phyloP scores from a whole-genome alignment of 2,329 filamentous ascomycete genomes.

The Epichloe gansuensis region DNA sequence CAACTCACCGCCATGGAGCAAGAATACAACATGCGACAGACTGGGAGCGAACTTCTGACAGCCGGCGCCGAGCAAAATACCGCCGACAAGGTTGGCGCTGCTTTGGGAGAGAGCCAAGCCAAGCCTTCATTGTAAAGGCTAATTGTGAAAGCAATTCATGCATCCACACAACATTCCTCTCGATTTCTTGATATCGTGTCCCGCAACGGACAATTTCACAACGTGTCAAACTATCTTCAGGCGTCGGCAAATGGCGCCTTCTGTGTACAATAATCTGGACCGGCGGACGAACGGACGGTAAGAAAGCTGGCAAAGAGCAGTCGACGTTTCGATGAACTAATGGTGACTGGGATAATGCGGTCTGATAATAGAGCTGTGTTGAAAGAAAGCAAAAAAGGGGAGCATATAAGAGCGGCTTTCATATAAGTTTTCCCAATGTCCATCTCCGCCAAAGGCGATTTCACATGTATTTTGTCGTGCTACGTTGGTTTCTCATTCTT shows the following conservation, averaged over 20 bases:
- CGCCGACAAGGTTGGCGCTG: constrained; percentile 36
- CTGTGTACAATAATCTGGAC: constrained; percentile 5
- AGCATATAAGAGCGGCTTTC: constrained; percentile 12
- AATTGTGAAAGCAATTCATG: background rate
- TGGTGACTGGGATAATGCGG: background rate
- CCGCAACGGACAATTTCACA: background rate
- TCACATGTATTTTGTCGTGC: constrained; percentile 16
- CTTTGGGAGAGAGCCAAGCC: constrained; percentile 31
- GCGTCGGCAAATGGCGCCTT: background rate
- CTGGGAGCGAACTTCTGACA: constrained; percentile 59
- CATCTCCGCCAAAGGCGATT: constrained; percentile 16
- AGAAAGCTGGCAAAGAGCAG: background rate
- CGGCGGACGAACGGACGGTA: background rate
- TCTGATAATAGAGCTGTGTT: background rate
- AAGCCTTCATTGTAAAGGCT: constrained; percentile 36
- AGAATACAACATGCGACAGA: constrained; percentile 91
- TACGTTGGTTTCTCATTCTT: constrained; percentile 12
- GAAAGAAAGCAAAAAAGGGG: constrained; percentile 9
- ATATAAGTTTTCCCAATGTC: constrained; percentile 12
- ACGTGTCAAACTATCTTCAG: background rate
- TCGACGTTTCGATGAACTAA: background rate
- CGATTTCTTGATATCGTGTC: background rate
- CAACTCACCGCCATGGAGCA: constrained; percentile 95
- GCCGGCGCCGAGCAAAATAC: constrained; percentile 32
- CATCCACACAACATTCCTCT: background rate